These are phyloP conservation scores for Orbilia blumenaviensis DNA, from an alignment of 2,329 filamentous ascomycete species.

Conservation along the genomic window DNA sequence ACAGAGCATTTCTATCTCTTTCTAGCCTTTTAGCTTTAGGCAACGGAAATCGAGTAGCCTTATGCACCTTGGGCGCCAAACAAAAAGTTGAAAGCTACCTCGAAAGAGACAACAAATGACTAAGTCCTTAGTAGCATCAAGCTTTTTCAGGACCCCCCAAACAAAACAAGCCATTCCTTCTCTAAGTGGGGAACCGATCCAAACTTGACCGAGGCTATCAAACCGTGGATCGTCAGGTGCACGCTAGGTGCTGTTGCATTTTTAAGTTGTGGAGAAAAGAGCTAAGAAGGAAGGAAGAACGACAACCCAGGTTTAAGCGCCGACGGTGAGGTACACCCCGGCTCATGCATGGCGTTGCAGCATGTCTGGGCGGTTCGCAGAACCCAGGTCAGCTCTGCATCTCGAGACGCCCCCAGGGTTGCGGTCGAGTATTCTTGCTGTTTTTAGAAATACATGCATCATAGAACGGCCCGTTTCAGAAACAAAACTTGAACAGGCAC, in stretches of 20 bases:
- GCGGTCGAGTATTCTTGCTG: neutral
- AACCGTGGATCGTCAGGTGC: neutral
- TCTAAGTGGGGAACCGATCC: too few species aligned
- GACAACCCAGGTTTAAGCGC: constrained; percentile 30
- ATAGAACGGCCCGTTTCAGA: neutral
- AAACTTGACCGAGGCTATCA: neutral
- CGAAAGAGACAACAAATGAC: neutral
- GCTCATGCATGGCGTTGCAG: constrained; percentile 21
- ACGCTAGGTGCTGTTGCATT: constrained; percentile 20
- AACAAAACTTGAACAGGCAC: too few species aligned
- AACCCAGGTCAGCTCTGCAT: neutral
- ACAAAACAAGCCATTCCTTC: too few species aligned
- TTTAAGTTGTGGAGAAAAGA: constrained; percentile 20
- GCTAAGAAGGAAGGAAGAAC: too few species aligned
- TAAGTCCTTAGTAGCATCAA: neutral
- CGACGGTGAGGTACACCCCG: constrained; percentile 23
- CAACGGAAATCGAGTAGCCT: constrained; percentile 4
- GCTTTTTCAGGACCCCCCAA: too few species aligned
- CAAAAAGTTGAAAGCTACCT: neutral
- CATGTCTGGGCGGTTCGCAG: constrained; percentile 22
- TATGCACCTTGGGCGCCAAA: constrained; percentile 49
- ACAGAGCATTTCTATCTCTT: too few species aligned
- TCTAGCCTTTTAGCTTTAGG: neutral
- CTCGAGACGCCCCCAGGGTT: neutral
- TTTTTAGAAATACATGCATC: neutral